Evolutionary conservation across 768 basidiomycete genomes (phyloP), one percentile per base, ranked within the genome.

Genomic region (Phlegmacium glaucopus): DNA sequence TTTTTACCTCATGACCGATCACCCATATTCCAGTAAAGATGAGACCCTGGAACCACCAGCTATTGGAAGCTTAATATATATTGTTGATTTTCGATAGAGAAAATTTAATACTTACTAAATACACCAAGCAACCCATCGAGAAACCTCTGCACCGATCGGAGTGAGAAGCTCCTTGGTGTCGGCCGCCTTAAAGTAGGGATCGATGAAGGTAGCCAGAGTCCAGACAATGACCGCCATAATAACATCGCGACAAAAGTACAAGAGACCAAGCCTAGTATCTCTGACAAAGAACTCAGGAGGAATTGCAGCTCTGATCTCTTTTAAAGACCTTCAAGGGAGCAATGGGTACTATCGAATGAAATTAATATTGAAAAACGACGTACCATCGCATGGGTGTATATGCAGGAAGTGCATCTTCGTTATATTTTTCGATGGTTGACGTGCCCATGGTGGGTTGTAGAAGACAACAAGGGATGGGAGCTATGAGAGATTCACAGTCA

Each of bases 11-110:
- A 49, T 81, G 79, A 15, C 79, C 79, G 37, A 81, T 78, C 26
- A 80, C 77, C 78, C 78, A 81, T 32, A 80, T 69, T 6, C 78
- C 79, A 4, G 78, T 78, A 48, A 80, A 75, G 26, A 77, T 72
- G n/a, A 80, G 68, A 12, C 78, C 78, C 59, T 81, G 79, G 57
- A 79, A 78, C 79, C 78, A 81, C 77, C 79, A 81, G 55, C 77
- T 79, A 45, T 18, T 22, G 3, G 42, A 42, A 26, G 41, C 32
- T 28, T 15, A 44, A 49, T 46, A 10, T 35, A 28, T 17, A 43
- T 11, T 2, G 40, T 32, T 28, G 32, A 9, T 2, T 27, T n/a
- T 29, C 39, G 12, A 42, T 26, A 39, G 16, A 26, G 36, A 25
- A 25, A 27, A 35, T 18, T 9, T 34, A n/a, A 34, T 8, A 64